Conservation (phyloP, 441 rosid species). For the Capsella rubella region DNA sequence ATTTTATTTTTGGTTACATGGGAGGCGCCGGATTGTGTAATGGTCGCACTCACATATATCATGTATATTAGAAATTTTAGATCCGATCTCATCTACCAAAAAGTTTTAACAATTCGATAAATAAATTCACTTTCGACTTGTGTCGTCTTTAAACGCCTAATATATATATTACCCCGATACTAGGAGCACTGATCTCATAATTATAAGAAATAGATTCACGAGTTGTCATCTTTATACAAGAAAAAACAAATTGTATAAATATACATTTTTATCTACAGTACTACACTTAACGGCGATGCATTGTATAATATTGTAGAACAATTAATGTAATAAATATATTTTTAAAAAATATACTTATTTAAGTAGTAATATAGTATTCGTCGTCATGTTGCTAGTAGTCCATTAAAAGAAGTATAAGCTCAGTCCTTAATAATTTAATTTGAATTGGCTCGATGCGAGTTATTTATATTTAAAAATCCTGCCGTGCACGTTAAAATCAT, state of each 20-base stretch:
- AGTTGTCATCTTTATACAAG: neutral
- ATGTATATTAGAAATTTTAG: no score
- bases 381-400: neutral
- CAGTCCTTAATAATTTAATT: neutral
- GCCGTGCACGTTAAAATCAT: conserved; percentile 1
- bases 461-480: neutral
- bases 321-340: no score
- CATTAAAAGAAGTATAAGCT: neutral
- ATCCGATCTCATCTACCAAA: neutral
- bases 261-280: neutral
- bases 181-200: no score
- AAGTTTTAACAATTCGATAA: neutral
- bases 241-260: no score
- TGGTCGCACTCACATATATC: no score
- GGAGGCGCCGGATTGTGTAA: no score
- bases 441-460: neutral
- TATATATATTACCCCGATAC: no score
- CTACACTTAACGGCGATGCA: neutral
- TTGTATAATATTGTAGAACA: no score
- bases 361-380: no score
- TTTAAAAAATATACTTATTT: no score
- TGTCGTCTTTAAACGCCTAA: no score
- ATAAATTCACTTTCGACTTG: neutral
- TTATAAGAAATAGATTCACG: neutral
- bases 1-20: no score